Base-by-base conservation (phyloP, 768 basidiomycete genomes). In the Gyrodon lividus region DNA sequence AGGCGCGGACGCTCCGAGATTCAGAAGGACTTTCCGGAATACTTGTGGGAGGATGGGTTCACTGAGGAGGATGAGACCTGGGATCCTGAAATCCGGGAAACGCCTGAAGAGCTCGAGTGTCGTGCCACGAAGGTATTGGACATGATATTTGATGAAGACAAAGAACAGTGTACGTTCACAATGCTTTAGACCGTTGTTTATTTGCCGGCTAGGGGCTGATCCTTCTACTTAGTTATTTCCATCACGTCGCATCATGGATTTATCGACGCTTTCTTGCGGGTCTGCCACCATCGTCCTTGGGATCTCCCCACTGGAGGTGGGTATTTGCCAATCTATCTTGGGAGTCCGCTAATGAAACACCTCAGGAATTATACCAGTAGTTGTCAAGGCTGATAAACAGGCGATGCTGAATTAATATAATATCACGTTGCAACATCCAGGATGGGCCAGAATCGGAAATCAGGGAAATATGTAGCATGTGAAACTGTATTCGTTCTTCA, bases 191-290 rank as follows among this genome's bases (percentile, higher is more conserved):
- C 13, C 10, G 26, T 10, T 17, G 42, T 50, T 38, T 46, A 33
- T 19, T 33, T 39, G 34, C 24, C 5, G 22, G n/a, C 30, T 39
- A 8, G 39, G 7, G 12, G 39, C 35, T 45, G 31, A 52, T 13
- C 30, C 9, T 31, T 44, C 22, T 37, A 89, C 88, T 79, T 56
- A 89, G 87, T 79, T 56, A 77, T 88, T 16, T 83, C 84, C 4
- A 77, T 88, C 51, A 86, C 85, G 1, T 78, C 81, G 1, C 88
- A 90, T 60, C 74, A 79, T 16, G 84, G 80, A 0, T 77, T 83
- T 53, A 84, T 85, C 38, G 74, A 76, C 39, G 80, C 77, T 1
- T 78, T 87, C 44, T 56, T 86, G 57, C 68, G 62, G 4, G 74
- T 74, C 0, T 65, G 81, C 24, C 78, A 72, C 4, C 75, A 82